A percentile compares a stretch with the other conserved stretches of the same genome.
Evolutionary conservation across 495 filamentous ascomycete species (phyloP).

Genomic region (Lophium mytilinum): DNA sequence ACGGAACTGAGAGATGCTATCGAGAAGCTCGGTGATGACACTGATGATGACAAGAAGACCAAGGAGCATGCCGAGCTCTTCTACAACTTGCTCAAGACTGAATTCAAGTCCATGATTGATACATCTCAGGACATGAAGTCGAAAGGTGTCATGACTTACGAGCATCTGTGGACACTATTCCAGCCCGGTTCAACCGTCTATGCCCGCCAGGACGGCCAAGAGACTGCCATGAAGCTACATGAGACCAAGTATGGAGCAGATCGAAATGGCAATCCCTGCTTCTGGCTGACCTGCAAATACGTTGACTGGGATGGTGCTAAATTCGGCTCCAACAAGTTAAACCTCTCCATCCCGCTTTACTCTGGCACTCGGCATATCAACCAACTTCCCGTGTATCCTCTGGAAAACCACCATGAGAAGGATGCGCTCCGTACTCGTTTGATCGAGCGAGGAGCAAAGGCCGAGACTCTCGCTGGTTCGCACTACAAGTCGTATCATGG

Average conservation of each 20-base stretch:
- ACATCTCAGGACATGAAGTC: slow-evolving; percentile 48
- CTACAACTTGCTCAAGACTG: slow-evolving; percentile 45
- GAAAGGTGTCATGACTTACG: slow-evolving; percentile 53
- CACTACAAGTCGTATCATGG: slow-evolving; percentile 57
- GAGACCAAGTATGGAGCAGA: slow-evolving; percentile 30
- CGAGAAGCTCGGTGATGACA: slow-evolving; percentile 14
- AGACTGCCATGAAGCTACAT: slow-evolving; percentile 35
- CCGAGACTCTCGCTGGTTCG: slow-evolving; percentile 45
- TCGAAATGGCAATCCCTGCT: slow-evolving; percentile 24
- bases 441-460: slow-evolving; percentile 31
- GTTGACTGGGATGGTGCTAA: slow-evolving; percentile 54
- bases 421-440: slow-evolving; percentile 33
- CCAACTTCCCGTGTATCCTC: slow-evolving; percentile 47
- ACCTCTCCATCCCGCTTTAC: slow-evolving; percentile 43
- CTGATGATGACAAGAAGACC: slow-evolving; percentile 41
- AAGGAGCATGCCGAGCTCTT: slow-evolving; percentile 52
- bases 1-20: slow-evolving; percentile 40
- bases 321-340: slow-evolving; percentile 43
- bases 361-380: slow-evolving; percentile 50
- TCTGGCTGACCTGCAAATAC: slow-evolving; percentile 37
- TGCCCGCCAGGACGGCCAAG: slow-evolving; percentile 32
- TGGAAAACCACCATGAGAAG: slow-evolving; percentile 45
- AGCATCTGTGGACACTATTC: slow-evolving; percentile 50
- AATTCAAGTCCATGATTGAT: slow-evolving; percentile 51
- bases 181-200: slow-evolving; percentile 41